These are phyloP conservation scores for Aristolochia contorta DNA, from an alignment of 164 flowering plant genomes.

Conservation along the genomic window DNA sequence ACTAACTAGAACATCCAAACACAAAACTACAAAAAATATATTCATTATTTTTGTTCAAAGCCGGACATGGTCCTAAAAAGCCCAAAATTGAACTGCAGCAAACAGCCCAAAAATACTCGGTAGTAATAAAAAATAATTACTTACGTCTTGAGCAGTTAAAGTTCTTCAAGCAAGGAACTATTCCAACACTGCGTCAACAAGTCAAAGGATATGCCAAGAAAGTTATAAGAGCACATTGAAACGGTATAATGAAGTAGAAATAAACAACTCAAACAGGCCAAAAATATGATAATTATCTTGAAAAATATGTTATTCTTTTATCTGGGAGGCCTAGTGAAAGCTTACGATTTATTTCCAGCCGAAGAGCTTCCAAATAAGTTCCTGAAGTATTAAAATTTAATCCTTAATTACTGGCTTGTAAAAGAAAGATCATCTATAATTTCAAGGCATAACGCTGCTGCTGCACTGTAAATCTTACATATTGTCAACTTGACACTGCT, in stretches of 20 bases:
- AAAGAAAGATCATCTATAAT: background rate
- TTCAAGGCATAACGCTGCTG: background rate
- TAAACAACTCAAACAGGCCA: too few relatives aligned
- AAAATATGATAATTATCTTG: too few relatives aligned
- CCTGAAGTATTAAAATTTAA: constrained; percentile 10
- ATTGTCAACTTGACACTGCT: constrained; percentile 25
- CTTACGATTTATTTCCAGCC: constrained; percentile 36
- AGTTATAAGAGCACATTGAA: background rate
- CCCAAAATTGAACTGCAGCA: too few relatives aligned
- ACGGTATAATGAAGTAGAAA: too few relatives aligned
- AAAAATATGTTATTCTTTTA: background rate
- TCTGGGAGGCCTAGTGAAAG: constrained; percentile 1
- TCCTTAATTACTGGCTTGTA: too few relatives aligned
- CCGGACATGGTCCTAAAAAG: too few relatives aligned
- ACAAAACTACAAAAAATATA: too few relatives aligned
- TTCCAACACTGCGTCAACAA: constrained; percentile 15
- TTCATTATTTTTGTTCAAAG: too few relatives aligned
- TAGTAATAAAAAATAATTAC: constrained; percentile 7
- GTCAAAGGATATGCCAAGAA: background rate
- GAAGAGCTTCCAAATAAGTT: constrained; percentile 60
- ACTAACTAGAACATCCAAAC: too few relatives aligned
- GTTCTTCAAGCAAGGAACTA: constrained; percentile 40
- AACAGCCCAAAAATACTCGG: background rate
- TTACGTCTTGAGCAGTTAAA: constrained; percentile 47
- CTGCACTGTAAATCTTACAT: constrained; percentile 13